Conservation (phyloP, 2,329 filamentous ascomycete genomes). For the Pseudomassariella vexata region DNA sequence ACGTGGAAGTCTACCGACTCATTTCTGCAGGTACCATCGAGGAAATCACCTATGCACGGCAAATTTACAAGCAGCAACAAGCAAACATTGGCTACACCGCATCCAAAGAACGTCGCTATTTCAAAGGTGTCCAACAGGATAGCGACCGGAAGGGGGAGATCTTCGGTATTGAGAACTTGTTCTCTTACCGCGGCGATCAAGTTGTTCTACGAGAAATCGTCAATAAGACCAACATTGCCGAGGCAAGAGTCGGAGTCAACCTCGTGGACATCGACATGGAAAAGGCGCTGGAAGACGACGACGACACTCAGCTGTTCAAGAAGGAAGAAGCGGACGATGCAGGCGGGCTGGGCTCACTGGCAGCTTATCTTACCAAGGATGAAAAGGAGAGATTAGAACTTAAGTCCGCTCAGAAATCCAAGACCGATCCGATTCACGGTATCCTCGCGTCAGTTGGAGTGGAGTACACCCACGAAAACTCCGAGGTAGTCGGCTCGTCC, state of each 20-base stretch:
- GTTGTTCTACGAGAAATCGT: slow-evolving; percentile 89
- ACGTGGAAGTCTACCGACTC: slow-evolving; percentile 92
- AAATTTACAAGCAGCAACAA: slow-evolving; percentile 99
- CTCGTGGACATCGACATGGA: slow-evolving; percentile 73
- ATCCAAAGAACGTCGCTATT: slow-evolving; percentile 87
- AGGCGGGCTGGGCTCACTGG: slow-evolving; percentile 68
- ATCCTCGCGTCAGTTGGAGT: slow-evolving; percentile 86
- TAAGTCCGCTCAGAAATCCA: slow-evolving; percentile 31
- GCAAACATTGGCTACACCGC: slow-evolving; percentile 96
- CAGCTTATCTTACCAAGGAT: slow-evolving; percentile 45
- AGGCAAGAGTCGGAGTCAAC: slow-evolving; percentile 78
- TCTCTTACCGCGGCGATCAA: slow-evolving; percentile 73
- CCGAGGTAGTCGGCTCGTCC: slow-evolving; percentile 88
- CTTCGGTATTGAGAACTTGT: slow-evolving; percentile 83
- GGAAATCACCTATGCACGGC: slow-evolving; percentile 92
- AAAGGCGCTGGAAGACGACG: slow-evolving; percentile 46
- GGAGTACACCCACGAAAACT: slow-evolving; percentile 94
- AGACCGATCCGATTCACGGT: slow-evolving; percentile 75
- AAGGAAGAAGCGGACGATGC: slow-evolving; percentile 46
- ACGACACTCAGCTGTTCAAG: slow-evolving; percentile 40
- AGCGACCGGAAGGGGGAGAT: slow-evolving; percentile 83
- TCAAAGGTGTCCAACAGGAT: slow-evolving; percentile 86
- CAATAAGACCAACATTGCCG: slow-evolving; percentile 96
- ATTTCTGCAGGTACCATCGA: slow-evolving; percentile 90
- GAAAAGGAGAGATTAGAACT: slow-evolving; percentile 32